Base-by-base conservation (phyloP, 129 eudicot species). In the Kitagawia praeruptora region DNA sequence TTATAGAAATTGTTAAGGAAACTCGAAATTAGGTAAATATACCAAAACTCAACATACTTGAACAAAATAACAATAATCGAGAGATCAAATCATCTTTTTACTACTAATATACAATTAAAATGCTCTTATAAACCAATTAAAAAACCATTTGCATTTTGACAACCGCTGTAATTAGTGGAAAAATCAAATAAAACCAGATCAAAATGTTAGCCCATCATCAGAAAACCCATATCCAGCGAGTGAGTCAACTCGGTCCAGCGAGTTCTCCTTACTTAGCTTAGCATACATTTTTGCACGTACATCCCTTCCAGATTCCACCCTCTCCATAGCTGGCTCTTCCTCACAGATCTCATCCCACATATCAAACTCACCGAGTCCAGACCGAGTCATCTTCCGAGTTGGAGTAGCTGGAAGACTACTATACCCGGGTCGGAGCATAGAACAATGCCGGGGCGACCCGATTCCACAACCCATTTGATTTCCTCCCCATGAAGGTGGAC, bases 251-350 rank as follows among this genome's bases (percentile, higher is more conserved):
- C 98, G 86, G 8, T 82, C 90, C 78, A 94, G 56, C 77, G 96
- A 86, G 88, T 92, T 96, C 80, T 92, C 99, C 72, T 70, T 81
- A 16, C 93, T 85, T 31, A 96, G 91, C 80, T 92, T 96, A 31
- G 89, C 94, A 49, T 92, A 96, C 9, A 96, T 89, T 80, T 76
- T 89, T 0, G 93, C 99, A n/a, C 99, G 80, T 0, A 96, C 75
- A 13, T 84, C 93, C 75, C 86, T 86, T 9, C 99, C 99, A 0
- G 97, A 92, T 78, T 96, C 99, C 11, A 96, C 99, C 19, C 99
- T 41, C 80, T 96, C 99, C 99, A 96, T 92, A 11, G 47, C 82
- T 6, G 89, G 91, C 81, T 92, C 98, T 81, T 93, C 98, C 15
- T 75, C 87, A 34, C 80, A 45, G 0, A 63, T 37, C 13, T 74